A percentile compares a stretch with the other conserved stretches of the same genome.
Evolutionary conservation across 139 green algal species (phyloP).

Genomic region (Trebouxia sp.): DNA sequence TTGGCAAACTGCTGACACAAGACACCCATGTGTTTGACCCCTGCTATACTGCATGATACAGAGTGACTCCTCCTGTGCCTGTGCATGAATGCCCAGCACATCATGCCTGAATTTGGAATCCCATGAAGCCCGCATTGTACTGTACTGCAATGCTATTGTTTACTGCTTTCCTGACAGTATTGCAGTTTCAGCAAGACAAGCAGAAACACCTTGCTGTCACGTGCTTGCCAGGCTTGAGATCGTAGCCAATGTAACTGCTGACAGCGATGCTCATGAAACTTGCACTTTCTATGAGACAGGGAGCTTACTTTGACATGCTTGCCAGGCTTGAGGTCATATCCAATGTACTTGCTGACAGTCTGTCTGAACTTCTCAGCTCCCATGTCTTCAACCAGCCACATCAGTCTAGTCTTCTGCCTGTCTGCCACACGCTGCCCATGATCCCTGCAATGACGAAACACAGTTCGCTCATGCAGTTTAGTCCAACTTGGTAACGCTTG

Average conservation of each 20-base stretch:
- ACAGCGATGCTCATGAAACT: neutral
- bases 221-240: neutral
- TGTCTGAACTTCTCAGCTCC: conserved; percentile 77
- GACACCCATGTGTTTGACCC: neutral
- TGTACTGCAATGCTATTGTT: too few species aligned
- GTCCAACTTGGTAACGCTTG: too few species aligned
- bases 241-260: neutral
- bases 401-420: conserved; percentile 92
- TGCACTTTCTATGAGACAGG: too few species aligned
- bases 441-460: conserved; percentile 66
- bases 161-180: too few species aligned
- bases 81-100: conserved; percentile 88
- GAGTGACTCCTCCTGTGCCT: conserved; percentile 92
- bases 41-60: conserved; percentile 82
- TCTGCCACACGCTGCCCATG: conserved; percentile 74
- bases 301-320: conserved; percentile 24
- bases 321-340: conserved; percentile 37
- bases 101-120: too few species aligned
- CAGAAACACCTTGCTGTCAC: neutral
- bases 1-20: too few species aligned
- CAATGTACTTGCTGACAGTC: conserved; percentile 80
- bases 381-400: conserved; percentile 93
- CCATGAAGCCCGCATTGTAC: too few species aligned
- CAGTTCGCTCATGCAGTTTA: neutral
- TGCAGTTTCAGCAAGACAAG: neutral